Percentiles rank a stretch among this genome's conserved stretches.
Evolutionary conservation across 2,329 filamentous ascomycete genomes (phyloP).

Genomic region (Myriosclerotinia scirpicola): DNA sequence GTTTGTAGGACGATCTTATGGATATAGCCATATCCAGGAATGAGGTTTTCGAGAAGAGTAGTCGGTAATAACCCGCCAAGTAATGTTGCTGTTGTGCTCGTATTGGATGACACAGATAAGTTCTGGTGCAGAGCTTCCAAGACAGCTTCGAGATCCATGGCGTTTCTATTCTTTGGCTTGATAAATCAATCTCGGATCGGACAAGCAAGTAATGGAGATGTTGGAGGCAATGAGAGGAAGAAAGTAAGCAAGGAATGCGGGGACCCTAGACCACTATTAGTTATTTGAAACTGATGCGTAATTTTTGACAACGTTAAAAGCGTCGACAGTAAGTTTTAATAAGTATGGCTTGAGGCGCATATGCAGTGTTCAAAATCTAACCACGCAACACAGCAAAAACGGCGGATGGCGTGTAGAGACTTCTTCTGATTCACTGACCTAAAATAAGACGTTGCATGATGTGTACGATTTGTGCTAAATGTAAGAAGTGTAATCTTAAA

Average conservation of each 20-base stretch:
- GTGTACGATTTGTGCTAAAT: background rate
- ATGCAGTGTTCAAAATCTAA: conserved; percentile 6
- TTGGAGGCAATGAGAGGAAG: background rate
- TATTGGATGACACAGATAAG: conserved; percentile 9
- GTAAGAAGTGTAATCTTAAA: conserved; percentile 10
- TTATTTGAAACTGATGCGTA: background rate
- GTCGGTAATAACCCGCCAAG: conserved; percentile 29
- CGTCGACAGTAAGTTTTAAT: background rate
- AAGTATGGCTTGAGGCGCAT: background rate
- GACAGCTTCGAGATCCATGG: background rate
- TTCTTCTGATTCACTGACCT: conserved; percentile 1
- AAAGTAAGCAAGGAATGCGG: background rate
- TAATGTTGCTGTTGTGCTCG: conserved; percentile 5
- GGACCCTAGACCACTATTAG: background rate
- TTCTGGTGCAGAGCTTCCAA: conserved; percentile 15
- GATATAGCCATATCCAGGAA: conserved; percentile 40
- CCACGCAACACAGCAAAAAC: conserved; percentile 5
- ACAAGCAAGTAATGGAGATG: background rate
- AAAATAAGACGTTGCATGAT: background rate
- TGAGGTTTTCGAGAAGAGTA: conserved; percentile 38
- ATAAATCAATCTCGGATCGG: background rate
- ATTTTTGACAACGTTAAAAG: background rate
- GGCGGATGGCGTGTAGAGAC: conserved; percentile 1
- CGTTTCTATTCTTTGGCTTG: background rate
- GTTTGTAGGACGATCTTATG: conserved; percentile 37